Evolutionary conservation across 805 yeast genomes (phyloP).

Genomic region (Tetrapisispora pingtungensis): DNA sequence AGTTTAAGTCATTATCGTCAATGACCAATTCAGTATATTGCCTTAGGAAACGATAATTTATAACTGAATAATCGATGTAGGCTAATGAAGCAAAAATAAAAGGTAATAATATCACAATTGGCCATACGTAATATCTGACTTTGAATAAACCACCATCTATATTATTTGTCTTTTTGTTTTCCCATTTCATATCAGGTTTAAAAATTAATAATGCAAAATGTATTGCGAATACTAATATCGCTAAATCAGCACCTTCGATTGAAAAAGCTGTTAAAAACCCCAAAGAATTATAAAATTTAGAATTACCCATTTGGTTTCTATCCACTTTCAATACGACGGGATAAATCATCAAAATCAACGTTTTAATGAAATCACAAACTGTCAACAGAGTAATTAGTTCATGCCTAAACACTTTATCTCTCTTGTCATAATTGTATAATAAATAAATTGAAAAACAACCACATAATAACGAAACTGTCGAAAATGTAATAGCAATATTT

Average conservation of each 20-base stretch:
- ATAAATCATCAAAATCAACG: conserved; percentile 54
- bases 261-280: conserved; percentile 77
- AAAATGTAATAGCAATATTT: conserved; percentile 38
- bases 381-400: conserved; percentile 58
- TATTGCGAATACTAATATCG: conserved; percentile 71
- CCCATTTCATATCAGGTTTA: conserved; percentile 42
- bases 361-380: conserved; percentile 68
- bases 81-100: conserved; percentile 61
- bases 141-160: conserved; percentile 68
- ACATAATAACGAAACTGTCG: conserved; percentile 39
- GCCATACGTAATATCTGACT: conserved; percentile 48
- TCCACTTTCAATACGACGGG: conserved; percentile 48
- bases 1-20: conserved; percentile 19
- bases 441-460: conserved; percentile 56
- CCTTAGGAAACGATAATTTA: conserved; percentile 9
- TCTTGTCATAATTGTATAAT: conserved; percentile 53
- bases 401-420: conserved; percentile 55
- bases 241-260: conserved; percentile 79
- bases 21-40: conserved; percentile 16
- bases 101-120: conserved; percentile 50
- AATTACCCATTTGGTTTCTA: conserved; percentile 5
- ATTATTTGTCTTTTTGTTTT: conserved; percentile 29
- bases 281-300: conserved; percentile 48
- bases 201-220: conserved; percentile 72
- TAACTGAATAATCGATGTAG: conserved; percentile 36